Percentiles rank a stretch among this genome's conserved stretches.
Conservation (phyloP, 202 grass and related monocot genomes). For the Carex arenaria region DNA sequence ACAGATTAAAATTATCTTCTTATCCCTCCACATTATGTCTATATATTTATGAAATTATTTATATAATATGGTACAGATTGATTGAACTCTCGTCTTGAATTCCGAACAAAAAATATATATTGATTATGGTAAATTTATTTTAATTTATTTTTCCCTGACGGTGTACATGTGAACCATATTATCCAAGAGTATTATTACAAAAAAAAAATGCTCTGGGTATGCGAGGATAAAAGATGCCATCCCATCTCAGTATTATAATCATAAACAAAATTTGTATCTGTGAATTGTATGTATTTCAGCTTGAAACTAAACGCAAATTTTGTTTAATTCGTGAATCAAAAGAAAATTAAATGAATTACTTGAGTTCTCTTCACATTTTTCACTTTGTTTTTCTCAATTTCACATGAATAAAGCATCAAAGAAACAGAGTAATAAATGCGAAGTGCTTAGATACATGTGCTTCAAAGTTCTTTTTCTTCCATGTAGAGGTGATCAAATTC, state of each 20-base stretch:
- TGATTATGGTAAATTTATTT: not conserved
- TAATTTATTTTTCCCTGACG: not conserved
- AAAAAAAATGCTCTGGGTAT: not conserved
- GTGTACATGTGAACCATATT: not conserved
- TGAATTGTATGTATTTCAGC: too few species aligned
- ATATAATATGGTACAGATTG: not conserved
- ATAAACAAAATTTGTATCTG: not conserved
- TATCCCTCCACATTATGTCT: not conserved
- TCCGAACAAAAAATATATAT: not conserved
- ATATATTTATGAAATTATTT: not conserved
- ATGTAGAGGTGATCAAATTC: too few species aligned
- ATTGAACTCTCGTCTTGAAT: not conserved
- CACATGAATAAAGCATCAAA: too few species aligned
- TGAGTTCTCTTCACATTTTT: too few species aligned
- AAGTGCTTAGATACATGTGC: too few species aligned
- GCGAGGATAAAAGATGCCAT: not conserved
- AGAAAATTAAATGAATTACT: too few species aligned
- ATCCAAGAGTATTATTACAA: not conserved
- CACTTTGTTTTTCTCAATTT: too few species aligned
- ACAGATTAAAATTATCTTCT: not conserved
- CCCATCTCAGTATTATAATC: not conserved
- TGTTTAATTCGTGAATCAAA: too few species aligned
- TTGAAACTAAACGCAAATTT: too few species aligned
- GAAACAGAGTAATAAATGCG: too few species aligned
- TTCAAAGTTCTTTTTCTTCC: too few species aligned